Evolutionary conservation across 2,329 filamentous ascomycete species (phyloP), one percentile per base, ranked within the genome.

Genomic region (Plenodomus tracheiphilus): DNA sequence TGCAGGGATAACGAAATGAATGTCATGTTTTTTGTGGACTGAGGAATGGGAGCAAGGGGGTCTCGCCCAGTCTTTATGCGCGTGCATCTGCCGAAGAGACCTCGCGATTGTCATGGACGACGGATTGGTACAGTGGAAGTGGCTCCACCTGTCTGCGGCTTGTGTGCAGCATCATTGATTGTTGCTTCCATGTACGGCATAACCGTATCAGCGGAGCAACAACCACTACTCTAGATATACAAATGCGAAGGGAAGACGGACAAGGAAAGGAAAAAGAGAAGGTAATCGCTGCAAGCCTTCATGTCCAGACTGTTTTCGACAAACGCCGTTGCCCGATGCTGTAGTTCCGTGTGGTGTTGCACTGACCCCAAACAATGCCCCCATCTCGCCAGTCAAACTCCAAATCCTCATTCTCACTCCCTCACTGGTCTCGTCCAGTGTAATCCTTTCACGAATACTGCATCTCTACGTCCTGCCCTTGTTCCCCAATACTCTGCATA

Each of bases 381-480:
- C 13, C 47, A 46, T 36, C 55, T 49, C 57, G 57, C 57, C 55
- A 54, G 56, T 53, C 20, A 43, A 58, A 55, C 37, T 30, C 44
- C 47, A 39, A 52, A 49, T 42, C 50, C 38, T 45, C 49, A 35
- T 36, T 40, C 46, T 37, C 39, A 35, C 44, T 39, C 34, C 46
- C 42, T 43, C 28, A 32, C 7, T 32, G 6, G 6, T 32, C 28
- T 40, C 50, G 32, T 49, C n/a, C 41, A 34, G 10, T 17, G 35
- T 9, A 18, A 39, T 10, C 32, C 39, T 39, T 38, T 56, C 53
- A 65, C 41, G 54, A 59, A 37, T 67, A 65, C 51, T 64, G 51
- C 69, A 72, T 71, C 36, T 69, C 62, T 30, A 68, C 58, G 42
- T 70, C 69, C 28, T 62, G 47, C 35, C 61, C 61, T 40, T 49